A percentile compares a stretch with the other conserved stretches of the same genome.
Evolutionary conservation across 805 yeast species (phyloP).

Genomic region (Helenozyma baotianmanensis): DNA sequence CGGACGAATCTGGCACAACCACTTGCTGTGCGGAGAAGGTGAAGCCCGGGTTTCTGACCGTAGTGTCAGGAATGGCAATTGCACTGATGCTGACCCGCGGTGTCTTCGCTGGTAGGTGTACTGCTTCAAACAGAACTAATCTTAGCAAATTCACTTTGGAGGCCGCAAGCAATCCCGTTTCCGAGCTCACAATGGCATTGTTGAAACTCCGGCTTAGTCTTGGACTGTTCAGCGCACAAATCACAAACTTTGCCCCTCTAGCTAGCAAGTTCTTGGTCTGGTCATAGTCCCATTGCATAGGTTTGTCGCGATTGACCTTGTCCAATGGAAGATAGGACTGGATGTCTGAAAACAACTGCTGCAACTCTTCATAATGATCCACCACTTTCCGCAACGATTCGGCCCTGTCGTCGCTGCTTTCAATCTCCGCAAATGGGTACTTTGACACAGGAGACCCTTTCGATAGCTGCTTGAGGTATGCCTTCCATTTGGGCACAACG

Average conservation of each 20-base stretch:
- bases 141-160: too few relatives aligned
- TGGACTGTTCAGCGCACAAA: too few relatives aligned
- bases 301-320: not conserved
- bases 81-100: too few relatives aligned
- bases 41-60: conserved; percentile 3
- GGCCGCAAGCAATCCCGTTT: too few relatives aligned
- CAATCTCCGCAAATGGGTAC: conserved; percentile 10
- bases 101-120: too few relatives aligned
- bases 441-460: not conserved
- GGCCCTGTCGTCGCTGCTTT: not conserved
- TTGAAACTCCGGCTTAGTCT: too few relatives aligned
- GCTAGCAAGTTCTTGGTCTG: conserved; percentile 2
- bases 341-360: conserved; percentile 7
- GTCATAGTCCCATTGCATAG: not conserved
- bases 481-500: conserved; percentile 17
- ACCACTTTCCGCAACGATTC: not conserved
- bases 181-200: not conserved
- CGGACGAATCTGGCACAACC: conserved; percentile 2
- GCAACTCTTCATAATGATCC: conserved; percentile 6
- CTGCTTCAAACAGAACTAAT: too few relatives aligned
- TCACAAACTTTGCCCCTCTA: conserved; percentile 2
- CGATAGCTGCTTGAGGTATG: conserved; percentile 6
- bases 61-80: not conserved
- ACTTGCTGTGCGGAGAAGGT: conserved; percentile 8
- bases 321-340: conserved; percentile 8